phyloP scores from a whole-genome alignment of 768 basidiomycete species.

The Kondoa subrosea region DNA sequence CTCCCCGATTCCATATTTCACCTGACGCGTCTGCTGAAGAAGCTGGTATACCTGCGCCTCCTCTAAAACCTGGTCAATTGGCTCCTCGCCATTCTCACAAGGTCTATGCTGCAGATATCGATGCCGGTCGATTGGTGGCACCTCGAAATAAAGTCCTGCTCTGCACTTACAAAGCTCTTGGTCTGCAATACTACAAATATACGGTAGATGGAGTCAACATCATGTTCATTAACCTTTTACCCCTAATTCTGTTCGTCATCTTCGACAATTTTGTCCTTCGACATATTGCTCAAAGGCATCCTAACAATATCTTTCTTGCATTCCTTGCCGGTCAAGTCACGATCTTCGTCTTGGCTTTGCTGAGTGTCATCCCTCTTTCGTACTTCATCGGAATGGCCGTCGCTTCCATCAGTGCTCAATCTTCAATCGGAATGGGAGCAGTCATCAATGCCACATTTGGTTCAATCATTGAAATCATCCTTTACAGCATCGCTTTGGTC shows the following conservation, averaged over 20 bases:
- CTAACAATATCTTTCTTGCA: slow-evolving; percentile 24
- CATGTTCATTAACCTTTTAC: slow-evolving; percentile 83
- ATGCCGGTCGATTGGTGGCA: slow-evolving; percentile 25
- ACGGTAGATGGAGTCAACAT: slow-evolving; percentile 98
- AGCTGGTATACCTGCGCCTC: slow-evolving; percentile 12
- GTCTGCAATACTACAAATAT: slow-evolving; percentile 92
- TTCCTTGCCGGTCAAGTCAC: slow-evolving; percentile 55
- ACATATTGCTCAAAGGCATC: slow-evolving; percentile 47
- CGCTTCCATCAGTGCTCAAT: slow-evolving; percentile 94
- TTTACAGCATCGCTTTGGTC: slow-evolving; percentile 78
- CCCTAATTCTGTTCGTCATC: slow-evolving; percentile 88
- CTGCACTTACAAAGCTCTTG: slow-evolving; percentile 82
- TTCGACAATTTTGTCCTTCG: slow-evolving; percentile 74
- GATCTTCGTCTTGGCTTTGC: slow-evolving; percentile 67
- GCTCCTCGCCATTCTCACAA: slow-evolving; percentile 43
- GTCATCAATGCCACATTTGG: slow-evolving; percentile 99
- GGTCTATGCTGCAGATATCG: slow-evolving; percentile 21
- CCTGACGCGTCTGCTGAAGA: slow-evolving; percentile 12
- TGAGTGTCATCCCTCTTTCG: slow-evolving; percentile 85
- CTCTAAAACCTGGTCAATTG: slow-evolving; percentile 57
- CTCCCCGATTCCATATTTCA: slow-evolving; percentile 36
- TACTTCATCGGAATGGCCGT: slow-evolving; percentile 99
- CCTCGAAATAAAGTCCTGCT: slow-evolving; percentile 65
- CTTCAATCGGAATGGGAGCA: slow-evolving; percentile 96
- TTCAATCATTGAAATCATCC: slow-evolving; percentile 89